Evolutionary conservation across 208 protist genomes (phyloP).

Genomic region (Wallacemonas sp.): DNA sequence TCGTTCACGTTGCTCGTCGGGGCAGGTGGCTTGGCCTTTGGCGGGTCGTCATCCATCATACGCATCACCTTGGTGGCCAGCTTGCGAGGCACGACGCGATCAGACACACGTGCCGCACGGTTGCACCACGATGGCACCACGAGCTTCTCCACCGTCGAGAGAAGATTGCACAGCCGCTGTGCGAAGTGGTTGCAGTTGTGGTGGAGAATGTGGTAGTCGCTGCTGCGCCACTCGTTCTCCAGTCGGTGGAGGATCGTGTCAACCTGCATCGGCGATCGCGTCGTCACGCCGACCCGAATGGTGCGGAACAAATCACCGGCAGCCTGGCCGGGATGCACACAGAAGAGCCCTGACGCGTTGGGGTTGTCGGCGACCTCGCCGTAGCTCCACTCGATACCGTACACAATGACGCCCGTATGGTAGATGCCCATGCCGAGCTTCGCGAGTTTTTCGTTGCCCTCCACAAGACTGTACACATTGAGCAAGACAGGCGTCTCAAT

Average conservation of each 20-base stretch:
- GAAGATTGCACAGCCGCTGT: conserved; percentile 70
- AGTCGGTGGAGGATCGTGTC: conserved; percentile 85
- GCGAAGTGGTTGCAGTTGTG: conserved; percentile 94
- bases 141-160: conserved; percentile 77
- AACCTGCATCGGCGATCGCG: conserved; percentile 75
- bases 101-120: conserved; percentile 70
- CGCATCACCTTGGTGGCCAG: conserved; percentile 79
- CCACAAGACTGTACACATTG: conserved; percentile 85
- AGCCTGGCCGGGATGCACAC: conserved; percentile 69
- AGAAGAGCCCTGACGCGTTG: conserved; percentile 77
- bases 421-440: conserved; percentile 86
- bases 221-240: conserved; percentile 86
- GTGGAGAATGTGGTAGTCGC: conserved; percentile 88
- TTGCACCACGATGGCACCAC: conserved; percentile 87
- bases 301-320: conserved; percentile 66
- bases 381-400: conserved; percentile 91
- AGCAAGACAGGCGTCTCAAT: conserved; percentile 55
- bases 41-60: conserved; percentile 71
- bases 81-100: conserved; percentile 63
- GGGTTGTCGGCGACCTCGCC: conserved; percentile 72
- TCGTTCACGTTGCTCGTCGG: conserved; percentile 32
- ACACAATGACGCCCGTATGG: conserved; percentile 89
- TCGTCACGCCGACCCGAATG: conserved; percentile 74
- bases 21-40: conserved; percentile 37
- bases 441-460: conserved; percentile 59